A percentile compares a stretch with the other conserved stretches of the same genome.
phyloP scores from a whole-genome alignment of 2,329 filamentous ascomycete genomes.

The Xylaria arbuscula region DNA sequence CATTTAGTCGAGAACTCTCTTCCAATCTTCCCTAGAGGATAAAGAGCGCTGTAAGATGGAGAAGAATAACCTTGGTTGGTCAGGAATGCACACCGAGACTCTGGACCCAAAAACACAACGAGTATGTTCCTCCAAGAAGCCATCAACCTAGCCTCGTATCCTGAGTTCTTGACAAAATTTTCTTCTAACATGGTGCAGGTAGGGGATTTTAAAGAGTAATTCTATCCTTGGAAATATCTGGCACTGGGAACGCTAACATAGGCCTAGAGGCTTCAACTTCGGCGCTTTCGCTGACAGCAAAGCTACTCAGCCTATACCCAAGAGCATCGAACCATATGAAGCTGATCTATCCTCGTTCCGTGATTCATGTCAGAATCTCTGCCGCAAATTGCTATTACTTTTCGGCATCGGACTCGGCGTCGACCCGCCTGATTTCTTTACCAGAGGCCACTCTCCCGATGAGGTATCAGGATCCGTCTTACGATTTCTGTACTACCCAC shows the following conservation, averaged over 20 bases:
- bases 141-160: neutral
- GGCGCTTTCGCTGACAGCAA: constrained; percentile 77
- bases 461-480: constrained; percentile 69
- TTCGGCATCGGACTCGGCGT: constrained; percentile 80
- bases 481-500: constrained; percentile 79
- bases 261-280: constrained; percentile 86
- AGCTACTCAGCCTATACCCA: constrained; percentile 81
- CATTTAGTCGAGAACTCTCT: constrained; percentile 75
- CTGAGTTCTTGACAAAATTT: constrained; percentile 12
- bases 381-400: constrained; percentile 76
- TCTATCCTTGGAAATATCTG: neutral
- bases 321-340: constrained; percentile 69
- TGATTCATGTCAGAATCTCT: constrained; percentile 76
- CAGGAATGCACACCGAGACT: constrained; percentile 86
- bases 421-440: constrained; percentile 65
- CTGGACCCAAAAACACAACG: constrained; percentile 86
- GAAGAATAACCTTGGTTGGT: constrained; percentile 88
- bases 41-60: constrained; percentile 81
- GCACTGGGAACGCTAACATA: constrained; percentile 25
- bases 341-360: constrained; percentile 74
- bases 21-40: constrained; percentile 74
- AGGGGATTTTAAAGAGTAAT: constrained; percentile 88
- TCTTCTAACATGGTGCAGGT: constrained; percentile 58
- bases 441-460: constrained; percentile 59
- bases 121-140: constrained; percentile 57